Evolutionary conservation across 345 rosid genomes (phyloP).

Genomic region (Sisymbrium irio): DNA sequence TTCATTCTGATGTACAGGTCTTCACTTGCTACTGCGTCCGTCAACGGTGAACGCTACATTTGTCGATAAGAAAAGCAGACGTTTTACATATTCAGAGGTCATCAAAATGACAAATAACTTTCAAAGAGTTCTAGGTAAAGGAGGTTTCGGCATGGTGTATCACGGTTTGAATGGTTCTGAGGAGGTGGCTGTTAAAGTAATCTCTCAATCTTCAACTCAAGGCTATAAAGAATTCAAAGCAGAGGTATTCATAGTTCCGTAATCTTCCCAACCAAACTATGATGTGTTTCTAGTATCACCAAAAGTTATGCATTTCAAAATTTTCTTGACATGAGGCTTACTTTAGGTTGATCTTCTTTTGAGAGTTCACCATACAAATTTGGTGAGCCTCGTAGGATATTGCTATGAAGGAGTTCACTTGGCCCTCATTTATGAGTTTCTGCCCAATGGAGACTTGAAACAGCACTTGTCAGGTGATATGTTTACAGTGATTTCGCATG

Average conservation of each 20-base stretch:
- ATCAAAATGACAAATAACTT: slow-evolving; percentile 4
- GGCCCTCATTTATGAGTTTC: slow-evolving; percentile 42
- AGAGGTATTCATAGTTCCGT: not conserved
- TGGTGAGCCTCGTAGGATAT: slow-evolving; percentile 38
- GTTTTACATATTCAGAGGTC: not conserved
- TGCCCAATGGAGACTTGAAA: slow-evolving; percentile 26
- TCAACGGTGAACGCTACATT: not conserved
- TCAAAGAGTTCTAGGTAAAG: not conserved
- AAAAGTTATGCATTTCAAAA: not conserved
- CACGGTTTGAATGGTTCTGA: not conserved
- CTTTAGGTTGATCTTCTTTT: slow-evolving; percentile 44
- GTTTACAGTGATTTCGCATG: not conserved
- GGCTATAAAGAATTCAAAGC: not conserved
- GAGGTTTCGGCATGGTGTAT: not conserved
- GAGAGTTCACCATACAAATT: slow-evolving; percentile 41
- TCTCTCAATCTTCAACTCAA: not conserved
- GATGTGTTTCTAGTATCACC: not conserved
- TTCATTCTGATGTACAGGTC: not conserved
- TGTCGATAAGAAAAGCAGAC: not conserved
- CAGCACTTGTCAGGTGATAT: slow-evolving; percentile 30
- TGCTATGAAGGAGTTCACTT: slow-evolving; percentile 29
- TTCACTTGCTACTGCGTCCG: not conserved
- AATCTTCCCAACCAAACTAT: not conserved
- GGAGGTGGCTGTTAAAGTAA: not conserved
- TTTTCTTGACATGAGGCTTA: not conserved